Evolutionary conservation across 345 rosid species (phyloP).

Genomic region (Lepidium africanum): DNA sequence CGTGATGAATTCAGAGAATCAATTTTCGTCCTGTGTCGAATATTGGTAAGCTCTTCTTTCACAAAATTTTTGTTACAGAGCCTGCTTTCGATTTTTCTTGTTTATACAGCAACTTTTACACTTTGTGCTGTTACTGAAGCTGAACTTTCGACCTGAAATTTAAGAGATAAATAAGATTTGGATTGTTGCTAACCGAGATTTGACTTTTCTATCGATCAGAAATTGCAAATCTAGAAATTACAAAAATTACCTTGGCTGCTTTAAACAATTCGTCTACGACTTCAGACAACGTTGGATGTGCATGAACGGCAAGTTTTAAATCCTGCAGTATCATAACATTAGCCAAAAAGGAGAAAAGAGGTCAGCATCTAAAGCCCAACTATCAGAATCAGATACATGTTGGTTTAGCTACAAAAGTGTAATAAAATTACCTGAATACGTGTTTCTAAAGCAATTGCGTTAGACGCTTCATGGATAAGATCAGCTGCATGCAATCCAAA

Average conservation of each 20-base stretch:
- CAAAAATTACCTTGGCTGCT: conserved; percentile 93
- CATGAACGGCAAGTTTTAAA: conserved; percentile 76
- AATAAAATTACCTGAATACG: conserved; percentile 46
- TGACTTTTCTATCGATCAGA: background rate
- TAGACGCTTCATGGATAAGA: conserved; percentile 95
- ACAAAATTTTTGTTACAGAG: conserved; percentile 14
- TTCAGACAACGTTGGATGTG: conserved; percentile 93
- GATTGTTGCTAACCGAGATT: background rate
- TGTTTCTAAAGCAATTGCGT: conserved; percentile 80
- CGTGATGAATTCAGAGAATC: background rate
- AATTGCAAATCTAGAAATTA: background rate
- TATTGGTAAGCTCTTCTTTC: background rate
- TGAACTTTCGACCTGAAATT: conserved; percentile 17
- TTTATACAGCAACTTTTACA: conserved; percentile 21
- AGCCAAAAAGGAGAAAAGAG: background rate
- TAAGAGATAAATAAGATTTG: background rate
- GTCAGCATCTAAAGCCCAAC: background rate
- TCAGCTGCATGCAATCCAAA: conserved; percentile 95
- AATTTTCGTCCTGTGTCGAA: background rate
- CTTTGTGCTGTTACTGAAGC: conserved; percentile 1
- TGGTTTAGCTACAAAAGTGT: background rate
- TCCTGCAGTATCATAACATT: conserved; percentile 38
- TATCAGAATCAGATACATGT: background rate
- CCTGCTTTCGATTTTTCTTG: background rate
- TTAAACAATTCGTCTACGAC: conserved; percentile 88